Evolutionary conservation across 495 filamentous ascomycete species (phyloP), one percentile per base, ranked within the genome.

Genomic region (Lasiosphaeria hispida): DNA sequence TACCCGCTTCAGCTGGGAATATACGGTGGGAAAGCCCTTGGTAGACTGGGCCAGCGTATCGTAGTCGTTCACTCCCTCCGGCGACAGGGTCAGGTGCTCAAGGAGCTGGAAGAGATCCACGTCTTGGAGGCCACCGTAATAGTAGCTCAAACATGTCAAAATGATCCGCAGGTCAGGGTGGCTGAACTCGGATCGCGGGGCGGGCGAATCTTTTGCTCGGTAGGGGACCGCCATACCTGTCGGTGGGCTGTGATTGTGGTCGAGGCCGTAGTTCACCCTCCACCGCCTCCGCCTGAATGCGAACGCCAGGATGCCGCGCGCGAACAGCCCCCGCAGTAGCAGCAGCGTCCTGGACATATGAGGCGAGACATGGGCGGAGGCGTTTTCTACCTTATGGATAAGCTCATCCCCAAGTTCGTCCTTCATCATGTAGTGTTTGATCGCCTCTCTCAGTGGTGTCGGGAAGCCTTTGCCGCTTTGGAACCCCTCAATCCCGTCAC

Each of bases 151-250:
- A 19, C 70, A 85, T 0, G 87, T 89, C 10, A 91, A 63, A 4
- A 82, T 55, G 19, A 90, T 84, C 34, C 76, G 71, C 0, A 85
- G 79, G 62, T 91, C 87, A 0, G 87, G 87, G 63, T 91, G 86
- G 30, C 85, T 83, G 64, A 86, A 90, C 60, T 90, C 87, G 0
- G 87, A 79, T 10, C 80, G 72, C 1, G 73, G 67, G 0, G 84
- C 72, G 7, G 85, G 86, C 14, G 58, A 77, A 45, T 85, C 86
- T 58, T 90, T 91, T 1, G 82, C 80, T 14, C 80, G 75, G 51
- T 79, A 91, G 1, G 88, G 87, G 0, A 90, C 85, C 5, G 87
- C 87, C 1, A 87, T 72, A 39, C 71, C 69, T 0, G 78, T 79
- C n/a, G 60, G 54, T 1, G 68, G 65, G 1, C 34, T 37, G 53